phyloP scores from a whole-genome alignment of 2,329 filamentous ascomycete genomes.

The Colletotrichum agaves region DNA sequence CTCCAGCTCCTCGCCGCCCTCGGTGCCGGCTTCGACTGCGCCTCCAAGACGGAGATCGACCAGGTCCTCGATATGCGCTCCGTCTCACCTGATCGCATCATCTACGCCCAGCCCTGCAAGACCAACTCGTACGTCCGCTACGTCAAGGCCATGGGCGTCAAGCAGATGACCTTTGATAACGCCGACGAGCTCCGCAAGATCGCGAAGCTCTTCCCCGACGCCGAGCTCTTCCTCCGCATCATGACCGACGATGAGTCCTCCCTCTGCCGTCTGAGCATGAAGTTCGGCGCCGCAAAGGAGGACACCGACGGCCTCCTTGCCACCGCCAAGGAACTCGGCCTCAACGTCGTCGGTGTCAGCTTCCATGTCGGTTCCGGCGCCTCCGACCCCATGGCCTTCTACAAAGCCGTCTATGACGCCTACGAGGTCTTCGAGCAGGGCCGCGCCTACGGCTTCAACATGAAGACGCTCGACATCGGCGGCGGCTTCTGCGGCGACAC shows the following conservation, averaged over 20 bases:
- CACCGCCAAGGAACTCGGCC: slow-evolving; percentile 81
- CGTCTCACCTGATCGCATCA: slow-evolving; percentile 84
- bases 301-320: slow-evolving; percentile 80
- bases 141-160: slow-evolving; percentile 84
- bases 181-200: slow-evolving; percentile 98
- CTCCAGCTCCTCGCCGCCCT: slow-evolving; percentile 87
- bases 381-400: slow-evolving; percentile 90
- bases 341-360: slow-evolving; percentile 95
- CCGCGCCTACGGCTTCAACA: slow-evolving; percentile 76
- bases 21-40: slow-evolving; percentile 97
- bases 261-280: slow-evolving; percentile 94
- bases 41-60: slow-evolving; percentile 97
- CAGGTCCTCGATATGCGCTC: slow-evolving; percentile 86
- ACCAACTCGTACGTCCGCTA: slow-evolving; percentile 97
- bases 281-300: slow-evolving; percentile 94
- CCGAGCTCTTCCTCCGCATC: slow-evolving; percentile 94
- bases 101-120: slow-evolving; percentile 99
- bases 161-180: slow-evolving; percentile 99
- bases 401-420: slow-evolving; percentile 91
- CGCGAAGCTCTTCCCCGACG: slow-evolving; percentile 87
- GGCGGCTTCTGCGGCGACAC: slow-evolving; percentile 92
- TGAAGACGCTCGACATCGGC: slow-evolving; percentile 92
- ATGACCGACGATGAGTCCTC: slow-evolving; percentile 95
- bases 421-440: slow-evolving; percentile 90
- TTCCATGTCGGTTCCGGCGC: slow-evolving; percentile 98